phyloP scores from a whole-genome alignment of 306 rosid species.

The Prunus padus region DNA sequence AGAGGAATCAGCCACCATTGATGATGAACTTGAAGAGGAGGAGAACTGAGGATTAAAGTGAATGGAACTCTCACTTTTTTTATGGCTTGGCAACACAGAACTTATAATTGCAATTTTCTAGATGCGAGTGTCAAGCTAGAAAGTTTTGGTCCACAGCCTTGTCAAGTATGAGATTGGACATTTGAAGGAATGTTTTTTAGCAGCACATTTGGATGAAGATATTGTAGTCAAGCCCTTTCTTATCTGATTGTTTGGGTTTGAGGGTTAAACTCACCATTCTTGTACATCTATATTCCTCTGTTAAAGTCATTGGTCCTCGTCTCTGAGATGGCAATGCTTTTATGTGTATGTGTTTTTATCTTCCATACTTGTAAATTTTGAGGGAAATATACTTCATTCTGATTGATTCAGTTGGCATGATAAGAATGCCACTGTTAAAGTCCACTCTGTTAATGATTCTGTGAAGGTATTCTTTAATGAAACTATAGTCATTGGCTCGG shows the following conservation, averaged over 20 bases:
- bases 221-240: background rate
- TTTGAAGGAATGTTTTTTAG: background rate
- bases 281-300: background rate
- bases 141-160: background rate
- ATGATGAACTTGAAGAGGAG: slow-evolving; percentile 22
- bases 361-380: background rate
- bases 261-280: background rate
- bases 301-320: background rate
- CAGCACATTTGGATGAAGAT: slow-evolving; percentile 12
- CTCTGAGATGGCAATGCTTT: background rate
- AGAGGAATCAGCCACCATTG: slow-evolving; percentile 1
- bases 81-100: background rate
- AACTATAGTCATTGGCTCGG: too few relatives aligned
- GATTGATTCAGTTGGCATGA: background rate
- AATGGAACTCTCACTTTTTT: background rate
- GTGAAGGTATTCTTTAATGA: background rate
- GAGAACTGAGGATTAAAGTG: background rate
- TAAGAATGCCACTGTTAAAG: background rate
- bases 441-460: background rate
- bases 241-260: background rate
- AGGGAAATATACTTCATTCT: background rate
- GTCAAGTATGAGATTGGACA: background rate
- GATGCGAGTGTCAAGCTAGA: background rate
- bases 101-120: background rate
- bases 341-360: background rate